Percentiles rank a stretch among this genome's conserved stretches.
phyloP scores from a whole-genome alignment of 2,329 filamentous ascomycete genomes.

The Microdochium paspali region DNA sequence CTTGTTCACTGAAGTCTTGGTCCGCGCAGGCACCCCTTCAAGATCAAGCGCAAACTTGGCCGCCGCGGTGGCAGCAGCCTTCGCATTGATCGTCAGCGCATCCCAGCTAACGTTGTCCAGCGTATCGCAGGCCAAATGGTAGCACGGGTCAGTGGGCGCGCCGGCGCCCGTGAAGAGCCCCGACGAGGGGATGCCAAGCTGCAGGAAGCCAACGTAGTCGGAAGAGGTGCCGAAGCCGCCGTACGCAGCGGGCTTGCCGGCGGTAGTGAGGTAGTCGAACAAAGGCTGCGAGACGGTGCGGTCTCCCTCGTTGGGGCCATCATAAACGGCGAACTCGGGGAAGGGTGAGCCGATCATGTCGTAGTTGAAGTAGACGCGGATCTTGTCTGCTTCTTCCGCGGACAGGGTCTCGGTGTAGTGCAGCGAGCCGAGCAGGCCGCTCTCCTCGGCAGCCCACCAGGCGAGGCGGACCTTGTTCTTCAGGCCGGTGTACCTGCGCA shows the following conservation, averaged over 20 bases:
- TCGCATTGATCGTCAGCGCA: constrained; percentile 26
- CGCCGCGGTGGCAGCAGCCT: constrained; percentile 39
- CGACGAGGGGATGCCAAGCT: constrained; percentile 27
- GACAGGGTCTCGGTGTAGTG: constrained; percentile 27
- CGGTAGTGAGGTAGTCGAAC: constrained; percentile 22
- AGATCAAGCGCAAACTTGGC: constrained; percentile 21
- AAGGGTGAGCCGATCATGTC: constrained; percentile 54
- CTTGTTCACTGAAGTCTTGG: constrained; percentile 5
- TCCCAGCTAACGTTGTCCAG: constrained; percentile 30
- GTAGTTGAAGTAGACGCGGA: constrained; percentile 60
- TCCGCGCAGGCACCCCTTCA: constrained; percentile 8
- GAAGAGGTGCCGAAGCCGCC: constrained; percentile 25
- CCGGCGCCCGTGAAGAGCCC: constrained; percentile 31
- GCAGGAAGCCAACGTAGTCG: constrained; percentile 30
- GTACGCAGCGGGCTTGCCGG: constrained; percentile 21
- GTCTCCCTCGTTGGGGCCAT: constrained; percentile 23
- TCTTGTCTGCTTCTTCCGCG: constrained; percentile 35
- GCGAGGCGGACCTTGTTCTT: constrained; percentile 32
- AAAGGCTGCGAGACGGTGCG: constrained; percentile 22
- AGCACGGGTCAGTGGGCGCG: constrained; percentile 23
- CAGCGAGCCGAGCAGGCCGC: constrained; percentile 31
- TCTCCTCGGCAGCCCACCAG: constrained; percentile 34
- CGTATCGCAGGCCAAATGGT: constrained; percentile 29
- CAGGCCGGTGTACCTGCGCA: constrained; percentile 23
- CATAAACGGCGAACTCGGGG: constrained; percentile 28